Base-by-base conservation (phyloP, 1,139 yeast genomes). In the Insectozyma bohioensis region DNA sequence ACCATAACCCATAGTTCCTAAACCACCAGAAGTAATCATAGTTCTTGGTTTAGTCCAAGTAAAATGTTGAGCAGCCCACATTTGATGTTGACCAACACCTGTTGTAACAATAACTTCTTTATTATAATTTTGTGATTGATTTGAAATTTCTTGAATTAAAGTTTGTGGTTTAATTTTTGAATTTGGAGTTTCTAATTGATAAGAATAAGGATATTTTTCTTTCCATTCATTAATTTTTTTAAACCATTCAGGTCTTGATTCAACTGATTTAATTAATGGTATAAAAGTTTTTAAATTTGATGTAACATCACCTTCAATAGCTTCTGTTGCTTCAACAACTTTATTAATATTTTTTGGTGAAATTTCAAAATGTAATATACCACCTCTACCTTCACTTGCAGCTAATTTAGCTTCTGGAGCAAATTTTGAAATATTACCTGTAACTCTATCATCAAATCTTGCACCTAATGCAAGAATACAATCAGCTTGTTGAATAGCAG, bases 41-140 rank as follows among this genome's bases (percentile, higher is more conserved):
- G 95, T 75, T 63, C 97, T 78, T 49, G 97, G 97, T 45, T 77
- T 67, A 41, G 80, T 83, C 95, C 96, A 90, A 36, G 88, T 79
- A 78, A 84, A 88, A 62, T 88, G 90, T 67, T 92, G 98, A 26
- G 98, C 98, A 26, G 97, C 94, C 97, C 98, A 92, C 98, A 92
- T 92, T 71, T 92, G 98, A 74, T 92, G 98, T 72, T 92, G 98
- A 41, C 98, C 98, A 37, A 92, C 97, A 72, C 98, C 98, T 29
- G 98, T 92, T 36, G 97, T 85, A 49, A 92, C 81, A 52, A 88
- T 79, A 42, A 87, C 90, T 43, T 80, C 86, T 58, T 78, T 85
- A 42, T 78, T 80, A 52, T 79, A 75, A 35, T 70, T 68, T 34
- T 68, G 70, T 24, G 90, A 80, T 51, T 88, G 82, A 43, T 79